Conservation (phyloP, 495 filamentous ascomycete species). For the Symbiotaphrina buchneri region DNA sequence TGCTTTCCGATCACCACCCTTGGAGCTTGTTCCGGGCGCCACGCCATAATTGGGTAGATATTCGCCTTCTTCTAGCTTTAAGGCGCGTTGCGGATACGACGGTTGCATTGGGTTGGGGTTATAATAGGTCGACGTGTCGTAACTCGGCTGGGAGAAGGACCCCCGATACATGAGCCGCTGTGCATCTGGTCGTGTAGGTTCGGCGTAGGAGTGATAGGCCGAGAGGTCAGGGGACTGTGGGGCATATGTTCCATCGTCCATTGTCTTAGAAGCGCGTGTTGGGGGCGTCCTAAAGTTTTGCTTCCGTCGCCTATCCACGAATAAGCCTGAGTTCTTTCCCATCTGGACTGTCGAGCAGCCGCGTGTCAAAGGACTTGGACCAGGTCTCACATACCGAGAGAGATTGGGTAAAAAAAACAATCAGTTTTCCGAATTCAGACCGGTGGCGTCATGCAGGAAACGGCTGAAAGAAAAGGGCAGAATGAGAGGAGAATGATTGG, state of each 20-base stretch:
- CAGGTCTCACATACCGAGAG: too few species aligned
- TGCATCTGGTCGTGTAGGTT: conserved; percentile 1
- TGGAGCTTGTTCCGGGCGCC: background rate
- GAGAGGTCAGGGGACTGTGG: conserved; percentile 14
- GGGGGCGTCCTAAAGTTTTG: too few species aligned
- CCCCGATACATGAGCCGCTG: background rate
- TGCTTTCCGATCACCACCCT: background rate
- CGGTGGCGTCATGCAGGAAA: too few species aligned
- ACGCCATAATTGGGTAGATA: conserved; percentile 2
- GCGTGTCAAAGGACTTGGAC: too few species aligned
- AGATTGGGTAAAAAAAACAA: too few species aligned
- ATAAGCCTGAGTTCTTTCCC: too few species aligned
- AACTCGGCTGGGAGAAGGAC: background rate
- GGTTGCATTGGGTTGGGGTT: background rate
- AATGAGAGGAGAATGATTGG: too few species aligned
- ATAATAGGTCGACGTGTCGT: conserved; percentile 1
- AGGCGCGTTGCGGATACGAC: background rate
- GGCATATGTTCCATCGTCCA: conserved; percentile 12
- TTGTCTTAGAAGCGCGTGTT: too few species aligned
- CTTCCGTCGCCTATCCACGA: too few species aligned
- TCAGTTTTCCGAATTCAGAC: too few species aligned
- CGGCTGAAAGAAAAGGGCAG: too few species aligned
- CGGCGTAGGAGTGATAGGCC: conserved; percentile 8
- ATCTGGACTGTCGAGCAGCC: too few species aligned
- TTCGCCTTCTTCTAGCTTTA: conserved; percentile 2